A percentile compares a stretch with the other conserved stretches of the same genome.
phyloP scores from a whole-genome alignment of 164 flowering plant genomes.

The Tinospora cordifolia region DNA sequence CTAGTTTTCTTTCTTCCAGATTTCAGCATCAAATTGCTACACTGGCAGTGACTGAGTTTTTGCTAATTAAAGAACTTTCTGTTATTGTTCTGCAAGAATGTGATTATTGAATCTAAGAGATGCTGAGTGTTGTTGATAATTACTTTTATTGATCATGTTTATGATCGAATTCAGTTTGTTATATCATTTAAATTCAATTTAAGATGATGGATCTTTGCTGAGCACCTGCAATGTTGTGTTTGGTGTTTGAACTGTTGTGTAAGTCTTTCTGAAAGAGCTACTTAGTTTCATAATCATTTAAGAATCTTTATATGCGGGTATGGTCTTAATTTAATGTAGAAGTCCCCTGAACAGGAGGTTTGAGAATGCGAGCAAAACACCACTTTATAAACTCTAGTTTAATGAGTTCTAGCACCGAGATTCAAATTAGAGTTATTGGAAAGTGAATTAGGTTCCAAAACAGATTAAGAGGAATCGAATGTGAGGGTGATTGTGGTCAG shows the following conservation, averaged over 20 bases:
- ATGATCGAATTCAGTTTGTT: neutral
- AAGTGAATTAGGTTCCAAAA: neutral
- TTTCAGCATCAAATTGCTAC: neutral
- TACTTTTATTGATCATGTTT: neutral
- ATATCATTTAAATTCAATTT: neutral
- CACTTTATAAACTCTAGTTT: neutral
- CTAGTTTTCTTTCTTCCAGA: no score
- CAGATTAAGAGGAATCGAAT: neutral
- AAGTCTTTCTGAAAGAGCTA: neutral
- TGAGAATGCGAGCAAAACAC: no score
- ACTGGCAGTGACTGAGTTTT: neutral
- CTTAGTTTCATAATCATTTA: neutral
- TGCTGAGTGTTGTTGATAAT: no score
- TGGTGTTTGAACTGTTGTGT: neutral
- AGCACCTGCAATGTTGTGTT: neutral
- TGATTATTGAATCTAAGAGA: neutral
- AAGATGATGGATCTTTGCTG: neutral
- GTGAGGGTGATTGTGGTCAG: no score
- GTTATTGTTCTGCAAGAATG: no score
- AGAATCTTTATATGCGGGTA: neutral
- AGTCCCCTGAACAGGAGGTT: neutral
- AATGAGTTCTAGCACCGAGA: neutral
- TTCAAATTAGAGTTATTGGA: neutral
- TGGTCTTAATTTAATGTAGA: neutral
- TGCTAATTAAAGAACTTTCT: no score